Evolutionary conservation across 192 early-diverging fungal genomes (phyloP).

Genomic region (Rhizophlyctis rosea): DNA sequence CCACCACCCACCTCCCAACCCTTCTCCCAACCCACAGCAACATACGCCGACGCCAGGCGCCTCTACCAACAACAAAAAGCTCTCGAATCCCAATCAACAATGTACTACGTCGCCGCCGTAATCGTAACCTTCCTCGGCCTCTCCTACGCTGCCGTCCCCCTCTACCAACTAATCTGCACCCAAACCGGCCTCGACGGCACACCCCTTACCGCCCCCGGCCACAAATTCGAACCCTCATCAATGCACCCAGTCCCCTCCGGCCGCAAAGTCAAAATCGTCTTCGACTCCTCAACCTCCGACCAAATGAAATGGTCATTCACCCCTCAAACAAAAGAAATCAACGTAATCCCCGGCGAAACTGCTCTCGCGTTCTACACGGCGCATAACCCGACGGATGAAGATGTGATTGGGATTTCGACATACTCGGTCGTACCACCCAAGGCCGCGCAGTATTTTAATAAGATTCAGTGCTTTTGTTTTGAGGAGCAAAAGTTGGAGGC

Average conservation of each 20-base stretch:
- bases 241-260: slow-evolving; percentile 60
- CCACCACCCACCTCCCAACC: background rate
- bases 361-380: slow-evolving; percentile 96
- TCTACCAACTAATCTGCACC: slow-evolving; percentile 93
- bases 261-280: slow-evolving; percentile 59
- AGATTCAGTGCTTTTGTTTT: slow-evolving; percentile 99
- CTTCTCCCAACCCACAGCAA: background rate
- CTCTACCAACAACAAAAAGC: slow-evolving; percentile 18
- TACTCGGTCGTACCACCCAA: slow-evolving; percentile 93
- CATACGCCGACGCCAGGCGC: slow-evolving; percentile 1
- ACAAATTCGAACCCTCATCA: slow-evolving; percentile 61
- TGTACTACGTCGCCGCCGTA: slow-evolving; percentile 76
- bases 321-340: slow-evolving; percentile 82
- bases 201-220: slow-evolving; percentile 59
- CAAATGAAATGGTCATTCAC: slow-evolving; percentile 84
- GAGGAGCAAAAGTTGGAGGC: slow-evolving; percentile 92
- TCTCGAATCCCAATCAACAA: slow-evolving; percentile 30
- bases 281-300: slow-evolving; percentile 66
- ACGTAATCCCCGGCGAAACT: slow-evolving; percentile 93
- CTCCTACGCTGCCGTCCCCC: slow-evolving; percentile 90
- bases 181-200: slow-evolving; percentile 92
- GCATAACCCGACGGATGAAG: slow-evolving; percentile 76
- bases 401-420: slow-evolving; percentile 92
- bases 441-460: slow-evolving; percentile 96
- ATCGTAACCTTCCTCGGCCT: slow-evolving; percentile 82